Conservation (phyloP, 352 stramenopile genomes). For the Blastocystis sp. region DNA sequence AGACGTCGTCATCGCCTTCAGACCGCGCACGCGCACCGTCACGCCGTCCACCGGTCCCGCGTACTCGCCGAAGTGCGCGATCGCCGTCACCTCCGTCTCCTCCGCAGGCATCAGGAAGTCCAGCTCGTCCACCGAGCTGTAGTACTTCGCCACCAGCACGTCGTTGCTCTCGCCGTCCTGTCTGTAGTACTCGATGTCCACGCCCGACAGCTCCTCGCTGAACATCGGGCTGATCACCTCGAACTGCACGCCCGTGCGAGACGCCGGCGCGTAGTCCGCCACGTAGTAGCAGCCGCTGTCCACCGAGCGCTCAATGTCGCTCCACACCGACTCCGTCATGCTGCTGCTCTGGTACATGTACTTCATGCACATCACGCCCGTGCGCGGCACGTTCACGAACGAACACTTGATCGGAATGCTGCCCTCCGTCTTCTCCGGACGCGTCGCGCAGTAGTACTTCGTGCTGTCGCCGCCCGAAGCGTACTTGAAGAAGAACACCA, state of each 20-base stretch:
- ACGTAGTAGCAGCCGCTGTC: conserved; percentile 35
- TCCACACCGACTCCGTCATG: conserved; percentile 13
- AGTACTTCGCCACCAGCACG: conserved; percentile 16
- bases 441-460: conserved; percentile 21
- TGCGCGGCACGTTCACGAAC: conserved; percentile 23
- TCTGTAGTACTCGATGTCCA: conserved; percentile 51
- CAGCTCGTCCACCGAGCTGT: conserved; percentile 23
- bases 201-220: background rate
- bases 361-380: conserved; percentile 50
- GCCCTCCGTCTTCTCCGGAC: conserved; percentile 30
- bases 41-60: background rate
- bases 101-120: conserved; percentile 20
- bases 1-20: conserved; percentile 57
- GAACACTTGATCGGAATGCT: conserved; percentile 28
- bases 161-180: background rate
- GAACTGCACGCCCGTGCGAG: conserved; percentile 26
- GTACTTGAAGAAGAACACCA: conserved; percentile 73
- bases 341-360: conserved; percentile 21
- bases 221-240: conserved; percentile 31
- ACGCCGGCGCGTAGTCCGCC: background rate
- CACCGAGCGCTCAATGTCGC: conserved; percentile 30
- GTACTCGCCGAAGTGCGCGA: conserved; percentile 11
- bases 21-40: conserved; percentile 48
- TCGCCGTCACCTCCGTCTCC: conserved; percentile 28
- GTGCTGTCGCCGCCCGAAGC: background rate